These are phyloP conservation scores for Boletus bicolor DNA, from an alignment of 768 basidiomycete genomes.

Conservation along the genomic window DNA sequence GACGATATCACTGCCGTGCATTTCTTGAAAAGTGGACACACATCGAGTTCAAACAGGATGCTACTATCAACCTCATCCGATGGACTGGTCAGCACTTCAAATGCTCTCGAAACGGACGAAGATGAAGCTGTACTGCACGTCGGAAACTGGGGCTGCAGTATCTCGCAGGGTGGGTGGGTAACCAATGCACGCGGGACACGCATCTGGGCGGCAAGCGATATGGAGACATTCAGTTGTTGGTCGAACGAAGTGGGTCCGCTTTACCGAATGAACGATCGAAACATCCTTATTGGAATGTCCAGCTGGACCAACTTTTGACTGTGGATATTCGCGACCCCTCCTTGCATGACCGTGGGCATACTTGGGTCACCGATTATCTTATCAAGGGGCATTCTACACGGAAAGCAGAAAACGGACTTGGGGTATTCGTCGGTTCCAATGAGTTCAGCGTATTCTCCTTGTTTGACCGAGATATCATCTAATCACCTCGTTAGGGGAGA, in stretches of 20 bases:
- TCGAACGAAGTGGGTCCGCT: constrained; percentile 52
- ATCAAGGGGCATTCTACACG: constrained; percentile 46
- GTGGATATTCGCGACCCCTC: constrained; percentile 66
- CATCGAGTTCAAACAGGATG: constrained; percentile 39
- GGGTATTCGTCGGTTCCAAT: constrained; percentile 70
- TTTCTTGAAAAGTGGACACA: constrained; percentile 36
- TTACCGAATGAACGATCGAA: neutral
- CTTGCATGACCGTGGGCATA: constrained; percentile 49
- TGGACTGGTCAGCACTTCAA: constrained; percentile 72
- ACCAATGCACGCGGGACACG: constrained; percentile 32
- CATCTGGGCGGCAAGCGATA: constrained; percentile 88
- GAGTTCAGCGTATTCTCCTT: constrained; percentile 43
- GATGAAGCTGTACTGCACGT: constrained; percentile 81
- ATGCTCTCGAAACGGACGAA: constrained; percentile 75
- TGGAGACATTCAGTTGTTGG: constrained; percentile 93
- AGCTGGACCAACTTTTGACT: constrained; percentile 60
- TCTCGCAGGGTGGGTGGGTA: constrained; percentile 76
- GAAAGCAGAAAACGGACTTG: constrained; percentile 32
- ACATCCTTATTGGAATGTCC: neutral
- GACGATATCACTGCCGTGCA: constrained; percentile 85
- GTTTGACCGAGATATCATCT: neutral
- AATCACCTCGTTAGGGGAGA: constrained; percentile 46
- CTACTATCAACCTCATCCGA: constrained; percentile 85
- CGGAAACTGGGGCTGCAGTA: constrained; percentile 82
- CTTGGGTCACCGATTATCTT: constrained; percentile 80